Conservation (phyloP, 176 grass and related monocot species). For the Raddia distichophylla region DNA sequence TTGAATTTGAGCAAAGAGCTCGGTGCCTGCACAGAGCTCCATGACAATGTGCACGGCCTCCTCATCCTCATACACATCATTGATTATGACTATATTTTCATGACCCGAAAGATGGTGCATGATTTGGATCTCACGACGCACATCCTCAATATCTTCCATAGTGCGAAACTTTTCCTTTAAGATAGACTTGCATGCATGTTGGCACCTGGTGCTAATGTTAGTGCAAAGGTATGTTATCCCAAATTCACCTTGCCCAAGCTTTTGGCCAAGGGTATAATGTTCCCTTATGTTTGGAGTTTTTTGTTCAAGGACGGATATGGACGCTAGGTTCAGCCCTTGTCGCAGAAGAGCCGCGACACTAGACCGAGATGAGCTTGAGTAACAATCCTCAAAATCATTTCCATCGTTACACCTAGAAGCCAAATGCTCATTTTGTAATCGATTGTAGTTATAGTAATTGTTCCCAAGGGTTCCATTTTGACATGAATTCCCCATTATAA, state of each 20-base stretch:
- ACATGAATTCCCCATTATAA: constrained; percentile 42
- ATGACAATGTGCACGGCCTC: constrained; percentile 71
- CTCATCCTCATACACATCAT: constrained; percentile 68
- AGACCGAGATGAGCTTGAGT: constrained; percentile 8
- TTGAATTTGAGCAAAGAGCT: constrained; percentile 59
- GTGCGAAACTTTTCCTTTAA: constrained; percentile 49
- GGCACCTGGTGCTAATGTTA: constrained; percentile 54
- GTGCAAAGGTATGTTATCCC: constrained; percentile 74
- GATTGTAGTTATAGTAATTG: constrained; percentile 26
- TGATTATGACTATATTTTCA: constrained; percentile 74
- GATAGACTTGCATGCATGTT: constrained; percentile 78
- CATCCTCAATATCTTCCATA: constrained; percentile 68
- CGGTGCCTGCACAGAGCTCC: constrained; percentile 78
- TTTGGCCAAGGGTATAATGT: constrained; percentile 54
- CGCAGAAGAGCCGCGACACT: constrained; percentile 21
- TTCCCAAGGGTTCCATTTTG: constrained; percentile 40
- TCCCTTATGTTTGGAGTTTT: constrained; percentile 63
- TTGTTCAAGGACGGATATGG: constrained; percentile 51
- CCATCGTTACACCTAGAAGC: constrained; percentile 17
- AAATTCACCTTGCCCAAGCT: constrained; percentile 66
- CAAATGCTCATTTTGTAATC: constrained; percentile 7
- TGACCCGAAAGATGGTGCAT: constrained; percentile 74
- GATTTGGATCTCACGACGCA: constrained; percentile 80
- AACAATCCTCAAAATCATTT: constrained; percentile 19
- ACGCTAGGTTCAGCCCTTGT: constrained; percentile 31